Conservation (phyloP, 441 rosid genomes). For the Kokia cookei region DNA sequence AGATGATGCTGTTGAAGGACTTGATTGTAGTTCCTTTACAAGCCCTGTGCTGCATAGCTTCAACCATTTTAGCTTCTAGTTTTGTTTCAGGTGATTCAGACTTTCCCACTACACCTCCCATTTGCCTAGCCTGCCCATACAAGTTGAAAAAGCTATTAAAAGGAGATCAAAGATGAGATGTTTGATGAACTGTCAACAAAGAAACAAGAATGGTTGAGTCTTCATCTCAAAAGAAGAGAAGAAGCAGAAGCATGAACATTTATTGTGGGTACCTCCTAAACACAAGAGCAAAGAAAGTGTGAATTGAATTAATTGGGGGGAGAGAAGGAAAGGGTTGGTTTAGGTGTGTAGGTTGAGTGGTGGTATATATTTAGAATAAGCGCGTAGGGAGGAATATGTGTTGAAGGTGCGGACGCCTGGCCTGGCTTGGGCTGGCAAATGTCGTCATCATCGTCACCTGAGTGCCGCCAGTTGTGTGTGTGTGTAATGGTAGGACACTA, state of each 20-base stretch:
- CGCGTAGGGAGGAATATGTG: background rate
- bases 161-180: background rate
- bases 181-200: background rate
- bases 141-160: background rate
- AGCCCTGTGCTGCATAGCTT: constrained; percentile 73
- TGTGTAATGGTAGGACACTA: constrained; percentile 11
- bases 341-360: background rate
- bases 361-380: background rate
- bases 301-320: background rate
- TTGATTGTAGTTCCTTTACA: constrained; percentile 54
- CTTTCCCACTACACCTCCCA: constrained; percentile 65
- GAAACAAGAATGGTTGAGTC: background rate
- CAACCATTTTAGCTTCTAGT: constrained; percentile 75
- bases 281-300: background rate
- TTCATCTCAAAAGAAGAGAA: background rate
- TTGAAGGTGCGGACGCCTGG: background rate
- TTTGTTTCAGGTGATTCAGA: constrained; percentile 53
- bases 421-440: background rate
- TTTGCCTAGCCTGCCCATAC: constrained; percentile 22
- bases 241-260: background rate
- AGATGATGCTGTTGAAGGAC: constrained; percentile 77
- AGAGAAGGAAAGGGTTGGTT: background rate
- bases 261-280: background rate
- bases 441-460: too few species aligned
- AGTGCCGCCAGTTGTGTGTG: background rate